Base-by-base conservation (phyloP, 495 filamentous ascomycete species). In the Xeromyces bisporus region DNA sequence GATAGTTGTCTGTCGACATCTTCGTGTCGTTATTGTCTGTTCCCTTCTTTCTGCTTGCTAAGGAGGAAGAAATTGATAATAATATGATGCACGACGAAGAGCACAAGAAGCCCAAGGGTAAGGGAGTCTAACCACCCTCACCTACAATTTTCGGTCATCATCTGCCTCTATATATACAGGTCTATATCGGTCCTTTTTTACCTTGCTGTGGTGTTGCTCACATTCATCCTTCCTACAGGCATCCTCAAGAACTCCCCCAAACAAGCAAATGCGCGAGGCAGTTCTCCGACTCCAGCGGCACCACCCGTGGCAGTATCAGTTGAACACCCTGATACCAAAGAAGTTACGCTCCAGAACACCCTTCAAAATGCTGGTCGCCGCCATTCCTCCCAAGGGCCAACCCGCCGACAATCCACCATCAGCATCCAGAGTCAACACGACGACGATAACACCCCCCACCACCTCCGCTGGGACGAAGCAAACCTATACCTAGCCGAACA, bases 381-480 rank as follows among this genome's bases (percentile, higher is more conserved):
- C 26, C 79, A 80, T 28, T 82, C 78, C 11, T 91, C 82, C 0
- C 85, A 83, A 5, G 21, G 66, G 3, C 51, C 54, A 0, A 56
- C 66, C 7, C 79, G 75, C 1, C 77, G 87, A 28, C 72, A 85
- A 12, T 77, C 77, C 35, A 84, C 78, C 0, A 41, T 58, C 18
- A 48, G 47, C 14, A 63, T 53, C 18, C 47, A 60, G 15, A 51
- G 57, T 18, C 53, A 44, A 13, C 48, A 53, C 3, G 62, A 68
- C 12, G 74, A 77, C 15, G 64, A 66, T 30, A 73, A 77, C 15
- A 64, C 66, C 31, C 66, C 66, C 23, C 72, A 76, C 47, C 77
- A 86, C 8, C 63, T 97, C 34, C 91, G 93, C 50, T 97, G 89
- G 89, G 89, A 97, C 45, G 89, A 97, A 52, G 89, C 83, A 13